Evolutionary conservation across 345 rosid species (phyloP).

Genomic region (Punica granatum): DNA sequence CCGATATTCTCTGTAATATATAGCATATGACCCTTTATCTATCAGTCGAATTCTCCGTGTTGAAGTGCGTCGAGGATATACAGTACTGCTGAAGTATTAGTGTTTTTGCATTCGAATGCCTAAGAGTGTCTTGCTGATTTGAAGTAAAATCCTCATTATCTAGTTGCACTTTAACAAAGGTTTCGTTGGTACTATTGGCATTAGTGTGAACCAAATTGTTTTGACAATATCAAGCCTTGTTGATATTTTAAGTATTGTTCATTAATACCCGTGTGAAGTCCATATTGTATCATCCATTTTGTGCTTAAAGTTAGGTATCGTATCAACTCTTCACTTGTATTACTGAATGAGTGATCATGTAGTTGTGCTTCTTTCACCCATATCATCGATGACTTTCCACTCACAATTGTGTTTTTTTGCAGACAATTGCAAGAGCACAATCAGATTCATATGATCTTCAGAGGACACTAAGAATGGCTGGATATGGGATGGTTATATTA

Average conservation of each 20-base stretch:
- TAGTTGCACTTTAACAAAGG: not conserved
- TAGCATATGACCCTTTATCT: not conserved
- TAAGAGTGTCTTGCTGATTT: too few species aligned
- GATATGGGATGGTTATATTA: slow-evolving; percentile 60
- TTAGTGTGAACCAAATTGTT: too few species aligned
- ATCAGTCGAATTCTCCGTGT: not conserved
- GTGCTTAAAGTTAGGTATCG: not conserved
- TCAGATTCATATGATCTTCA: slow-evolving; percentile 56
- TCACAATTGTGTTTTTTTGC: slow-evolving; percentile 1
- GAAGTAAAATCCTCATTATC: not conserved
- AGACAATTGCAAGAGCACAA: slow-evolving; percentile 43
- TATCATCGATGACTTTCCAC: not conserved
- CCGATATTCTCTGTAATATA: not conserved
- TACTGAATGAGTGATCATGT: too few species aligned
- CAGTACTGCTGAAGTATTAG: too few species aligned
- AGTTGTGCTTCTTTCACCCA: not conserved
- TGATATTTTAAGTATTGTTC: too few species aligned
- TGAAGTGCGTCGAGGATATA: too few species aligned
- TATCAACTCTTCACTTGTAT: too few species aligned
- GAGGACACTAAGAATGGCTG: slow-evolving; percentile 84
- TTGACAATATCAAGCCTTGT: too few species aligned
- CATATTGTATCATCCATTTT: too few species aligned
- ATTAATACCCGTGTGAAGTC: too few species aligned
- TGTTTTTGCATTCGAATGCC: too few species aligned
- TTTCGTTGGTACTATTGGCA: not conserved